phyloP scores from a whole-genome alignment of 441 rosid genomes.

The Adansonia grandidieri region DNA sequence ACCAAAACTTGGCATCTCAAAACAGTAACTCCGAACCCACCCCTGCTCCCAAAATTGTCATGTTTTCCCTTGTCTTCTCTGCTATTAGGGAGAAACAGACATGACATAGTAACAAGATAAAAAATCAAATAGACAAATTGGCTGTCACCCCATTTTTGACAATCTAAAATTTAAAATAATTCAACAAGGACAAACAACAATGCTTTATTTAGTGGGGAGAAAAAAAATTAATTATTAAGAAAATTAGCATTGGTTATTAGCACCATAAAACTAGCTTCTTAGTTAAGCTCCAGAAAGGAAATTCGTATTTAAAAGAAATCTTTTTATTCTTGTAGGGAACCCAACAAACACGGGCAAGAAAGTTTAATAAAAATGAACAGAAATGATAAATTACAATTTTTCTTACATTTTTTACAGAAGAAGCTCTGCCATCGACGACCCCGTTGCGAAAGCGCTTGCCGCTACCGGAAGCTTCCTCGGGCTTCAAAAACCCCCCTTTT shows the following conservation, averaged over 20 bases:
- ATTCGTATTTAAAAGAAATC: background rate
- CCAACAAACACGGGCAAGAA: background rate
- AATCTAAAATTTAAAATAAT: background rate
- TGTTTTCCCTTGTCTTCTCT: conserved; percentile 26
- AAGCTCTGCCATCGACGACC: conserved; percentile 60
- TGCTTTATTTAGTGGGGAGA: background rate
- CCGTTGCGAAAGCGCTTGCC: conserved; percentile 74
- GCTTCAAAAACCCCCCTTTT: conserved; percentile 75
- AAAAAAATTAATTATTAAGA: background rate
- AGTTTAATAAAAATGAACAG: background rate
- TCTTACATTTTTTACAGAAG: conserved; percentile 75
- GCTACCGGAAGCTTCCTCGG: conserved; percentile 76
- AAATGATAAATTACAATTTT: background rate
- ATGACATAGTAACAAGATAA: conserved; percentile 15
- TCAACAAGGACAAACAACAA: conserved; percentile 6
- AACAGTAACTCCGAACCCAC: conserved; percentile 25
- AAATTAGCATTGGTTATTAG: background rate
- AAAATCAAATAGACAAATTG: background rate
- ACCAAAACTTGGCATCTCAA: conserved; percentile 32
- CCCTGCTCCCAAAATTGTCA: conserved; percentile 8
- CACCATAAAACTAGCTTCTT: conserved; percentile 6
- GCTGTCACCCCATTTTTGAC: conserved; percentile 10
- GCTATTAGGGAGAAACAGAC: conserved; percentile 21
- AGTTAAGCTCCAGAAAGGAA: background rate
- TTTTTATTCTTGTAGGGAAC: conserved; percentile 8